A percentile compares a stretch with the other conserved stretches of the same genome.
These are phyloP conservation scores for Chlamydomonas sp. DNA, from an alignment of 139 green algal species.

Conservation along the genomic window DNA sequence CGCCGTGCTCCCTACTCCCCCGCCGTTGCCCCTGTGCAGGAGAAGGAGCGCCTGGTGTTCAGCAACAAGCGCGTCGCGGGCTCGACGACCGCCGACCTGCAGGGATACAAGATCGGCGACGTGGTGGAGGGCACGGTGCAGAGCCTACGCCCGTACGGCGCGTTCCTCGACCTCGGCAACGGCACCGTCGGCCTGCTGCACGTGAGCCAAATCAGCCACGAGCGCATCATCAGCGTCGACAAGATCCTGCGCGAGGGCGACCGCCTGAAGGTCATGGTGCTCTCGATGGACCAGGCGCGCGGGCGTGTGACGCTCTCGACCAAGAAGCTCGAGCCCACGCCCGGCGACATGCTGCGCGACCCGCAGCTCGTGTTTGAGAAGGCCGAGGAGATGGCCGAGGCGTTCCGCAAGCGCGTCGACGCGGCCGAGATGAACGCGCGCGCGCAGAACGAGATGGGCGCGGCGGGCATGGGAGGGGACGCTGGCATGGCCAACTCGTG, in stretches of 20 bases:
- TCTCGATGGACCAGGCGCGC: slow-evolving; percentile 1
- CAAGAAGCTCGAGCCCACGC: slow-evolving; percentile 13
- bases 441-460: not conserved
- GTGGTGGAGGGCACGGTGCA: slow-evolving; percentile 87
- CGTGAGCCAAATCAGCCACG: slow-evolving; percentile 93
- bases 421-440: slow-evolving; percentile 14
- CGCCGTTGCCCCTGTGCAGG: too few relatives aligned
- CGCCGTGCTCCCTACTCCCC: too few relatives aligned
- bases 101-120: slow-evolving; percentile 67
- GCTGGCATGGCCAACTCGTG: too few relatives aligned
- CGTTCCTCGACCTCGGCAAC: slow-evolving; percentile 89
- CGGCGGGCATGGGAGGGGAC: too few relatives aligned
- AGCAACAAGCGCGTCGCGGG: slow-evolving; percentile 51
- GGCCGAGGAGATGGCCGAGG: slow-evolving; percentile 90
- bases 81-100: slow-evolving; percentile 17
- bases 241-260: slow-evolving; percentile 72
- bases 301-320: slow-evolving; percentile 7
- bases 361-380: slow-evolving; percentile 86
- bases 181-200: slow-evolving; percentile 91
- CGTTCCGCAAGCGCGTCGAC: slow-evolving; percentile 51
- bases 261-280: slow-evolving; percentile 82
- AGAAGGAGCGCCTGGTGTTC: slow-evolving; percentile 79
- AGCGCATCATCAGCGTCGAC: slow-evolving; percentile 84
- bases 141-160: slow-evolving; percentile 89
- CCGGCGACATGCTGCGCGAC: slow-evolving; percentile 90